Percentiles rank a stretch among this genome's conserved stretches.
phyloP scores from a whole-genome alignment of 176 grass and related monocot species.

The Phoenix dactylifera region DNA sequence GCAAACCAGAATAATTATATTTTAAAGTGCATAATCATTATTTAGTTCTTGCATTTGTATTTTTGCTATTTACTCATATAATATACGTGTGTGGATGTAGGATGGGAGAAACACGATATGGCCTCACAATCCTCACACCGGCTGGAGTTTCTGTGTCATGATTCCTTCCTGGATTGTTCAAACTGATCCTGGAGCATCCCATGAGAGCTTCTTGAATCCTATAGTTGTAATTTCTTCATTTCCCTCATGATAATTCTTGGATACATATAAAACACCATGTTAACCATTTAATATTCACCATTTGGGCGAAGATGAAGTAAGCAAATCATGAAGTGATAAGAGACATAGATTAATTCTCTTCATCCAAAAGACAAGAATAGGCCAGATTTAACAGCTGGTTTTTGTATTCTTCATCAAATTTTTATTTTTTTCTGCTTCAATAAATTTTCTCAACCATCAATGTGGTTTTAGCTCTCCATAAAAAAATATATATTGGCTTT shows the following conservation, averaged over 20 bases:
- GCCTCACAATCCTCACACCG: conserved; percentile 95
- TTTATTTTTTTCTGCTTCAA: too few species aligned
- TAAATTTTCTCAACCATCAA: too few species aligned
- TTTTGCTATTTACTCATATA: conserved; percentile 3
- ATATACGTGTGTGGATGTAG: conserved; percentile 27
- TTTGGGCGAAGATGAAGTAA: too few species aligned
- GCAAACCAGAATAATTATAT: too few species aligned
- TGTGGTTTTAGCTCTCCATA: too few species aligned
- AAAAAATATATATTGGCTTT: too few species aligned
- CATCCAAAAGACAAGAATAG: too few species aligned
- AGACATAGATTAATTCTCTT: too few species aligned
- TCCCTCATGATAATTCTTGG: conserved; percentile 3
- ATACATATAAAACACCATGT: not conserved
- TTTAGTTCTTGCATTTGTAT: not conserved
- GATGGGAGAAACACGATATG: conserved; percentile 86
- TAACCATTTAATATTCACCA: too few species aligned
- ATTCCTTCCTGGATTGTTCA: conserved; percentile 87
- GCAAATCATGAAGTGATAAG: too few species aligned
- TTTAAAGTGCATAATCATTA: not conserved
- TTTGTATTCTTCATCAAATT: too few species aligned
- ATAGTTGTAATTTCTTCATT: conserved; percentile 62
- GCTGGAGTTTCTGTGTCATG: conserved; percentile 96
- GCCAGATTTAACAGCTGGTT: too few species aligned
- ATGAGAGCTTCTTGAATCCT: conserved; percentile 87
- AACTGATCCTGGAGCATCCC: conserved; percentile 52